Percentiles rank a stretch among this genome's conserved stretches.
phyloP scores from a whole-genome alignment of 148 eudicot genomes.

The Talinum fruticosum region DNA sequence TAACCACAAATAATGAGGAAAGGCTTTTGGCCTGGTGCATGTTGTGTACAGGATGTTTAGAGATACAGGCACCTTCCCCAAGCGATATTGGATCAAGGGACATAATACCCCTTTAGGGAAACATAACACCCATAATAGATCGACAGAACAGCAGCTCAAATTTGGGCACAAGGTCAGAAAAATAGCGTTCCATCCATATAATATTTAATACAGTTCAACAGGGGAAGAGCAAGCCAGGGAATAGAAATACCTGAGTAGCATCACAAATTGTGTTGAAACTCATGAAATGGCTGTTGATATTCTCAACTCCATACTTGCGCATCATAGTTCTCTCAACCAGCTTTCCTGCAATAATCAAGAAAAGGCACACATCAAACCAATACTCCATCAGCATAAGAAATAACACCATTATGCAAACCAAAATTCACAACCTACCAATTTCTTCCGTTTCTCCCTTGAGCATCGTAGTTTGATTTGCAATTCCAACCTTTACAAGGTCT shows the following conservation, averaged over 20 bases:
- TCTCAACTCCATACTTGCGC: slow-evolving; percentile 85
- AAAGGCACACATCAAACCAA: slow-evolving; percentile 1
- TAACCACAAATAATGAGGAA: background rate
- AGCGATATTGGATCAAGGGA: background rate
- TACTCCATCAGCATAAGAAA: background rate
- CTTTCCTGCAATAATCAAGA: slow-evolving; percentile 49
- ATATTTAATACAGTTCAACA: background rate
- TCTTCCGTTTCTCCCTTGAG: slow-evolving; percentile 99
- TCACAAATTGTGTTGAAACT: slow-evolving; percentile 98
- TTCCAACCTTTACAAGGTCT: slow-evolving; percentile 80
- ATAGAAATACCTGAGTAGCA: slow-evolving; percentile 78
- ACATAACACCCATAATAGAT: background rate
- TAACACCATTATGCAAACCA: slow-evolving; percentile 2
- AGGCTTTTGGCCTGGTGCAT: background rate
- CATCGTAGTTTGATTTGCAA: slow-evolving; percentile 99
- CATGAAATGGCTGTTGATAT: slow-evolving; percentile 67
- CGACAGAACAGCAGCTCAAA: background rate
- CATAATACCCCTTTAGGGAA: background rate
- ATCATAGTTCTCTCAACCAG: slow-evolving; percentile 82
- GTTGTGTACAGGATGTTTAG: background rate
- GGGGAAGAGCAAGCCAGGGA: background rate
- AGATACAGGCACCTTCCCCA: background rate
- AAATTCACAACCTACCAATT: slow-evolving; percentile 55
- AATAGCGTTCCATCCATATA: background rate
- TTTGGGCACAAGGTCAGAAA: background rate